These are phyloP conservation scores for Xylaria sp. DNA, from an alignment of 2,329 filamentous ascomycete genomes.

Conservation along the genomic window DNA sequence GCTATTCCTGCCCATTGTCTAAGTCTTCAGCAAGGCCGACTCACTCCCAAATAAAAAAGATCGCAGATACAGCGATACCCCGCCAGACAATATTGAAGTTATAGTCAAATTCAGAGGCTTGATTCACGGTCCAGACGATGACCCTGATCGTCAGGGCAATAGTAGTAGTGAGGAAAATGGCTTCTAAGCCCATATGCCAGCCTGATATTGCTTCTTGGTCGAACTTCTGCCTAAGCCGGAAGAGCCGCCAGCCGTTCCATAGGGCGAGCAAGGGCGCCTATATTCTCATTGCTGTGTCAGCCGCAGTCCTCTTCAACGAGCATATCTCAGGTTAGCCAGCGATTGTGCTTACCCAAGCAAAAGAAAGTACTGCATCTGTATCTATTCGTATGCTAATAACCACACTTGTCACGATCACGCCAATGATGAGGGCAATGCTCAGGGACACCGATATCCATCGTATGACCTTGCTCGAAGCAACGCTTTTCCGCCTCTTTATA, in stretches of 20 bases:
- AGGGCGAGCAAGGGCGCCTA: slow-evolving; percentile 31
- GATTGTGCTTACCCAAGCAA: slow-evolving; percentile 12
- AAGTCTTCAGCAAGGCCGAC: background rate
- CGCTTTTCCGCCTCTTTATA: slow-evolving; percentile 9
- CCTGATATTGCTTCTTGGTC: slow-evolving; percentile 29
- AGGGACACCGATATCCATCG: slow-evolving; percentile 22
- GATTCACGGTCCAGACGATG: background rate
- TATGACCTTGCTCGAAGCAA: slow-evolving; percentile 9
- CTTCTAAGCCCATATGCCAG: slow-evolving; percentile 31
- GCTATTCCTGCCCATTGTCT: background rate
- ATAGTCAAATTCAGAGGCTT: background rate
- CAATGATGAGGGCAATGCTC: slow-evolving; percentile 15
- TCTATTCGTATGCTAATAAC: background rate
- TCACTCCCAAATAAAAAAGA: slow-evolving; percentile 15
- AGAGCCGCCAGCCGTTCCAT: slow-evolving; percentile 35
- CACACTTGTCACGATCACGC: background rate
- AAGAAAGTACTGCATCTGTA: slow-evolving; percentile 5
- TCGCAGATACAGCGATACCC: background rate
- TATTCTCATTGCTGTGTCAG: slow-evolving; percentile 12
- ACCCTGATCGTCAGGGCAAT: background rate
- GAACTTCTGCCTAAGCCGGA: slow-evolving; percentile 28
- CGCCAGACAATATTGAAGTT: slow-evolving; percentile 9
- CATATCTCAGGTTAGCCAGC: background rate
- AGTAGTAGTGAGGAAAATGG: slow-evolving; percentile 3
- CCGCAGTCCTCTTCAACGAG: background rate